A percentile compares a stretch with the other conserved stretches of the same genome.
These are phyloP conservation scores for Penicillium griseofulvum DNA, from an alignment of 2,329 filamentous ascomycete genomes.

Conservation along the genomic window DNA sequence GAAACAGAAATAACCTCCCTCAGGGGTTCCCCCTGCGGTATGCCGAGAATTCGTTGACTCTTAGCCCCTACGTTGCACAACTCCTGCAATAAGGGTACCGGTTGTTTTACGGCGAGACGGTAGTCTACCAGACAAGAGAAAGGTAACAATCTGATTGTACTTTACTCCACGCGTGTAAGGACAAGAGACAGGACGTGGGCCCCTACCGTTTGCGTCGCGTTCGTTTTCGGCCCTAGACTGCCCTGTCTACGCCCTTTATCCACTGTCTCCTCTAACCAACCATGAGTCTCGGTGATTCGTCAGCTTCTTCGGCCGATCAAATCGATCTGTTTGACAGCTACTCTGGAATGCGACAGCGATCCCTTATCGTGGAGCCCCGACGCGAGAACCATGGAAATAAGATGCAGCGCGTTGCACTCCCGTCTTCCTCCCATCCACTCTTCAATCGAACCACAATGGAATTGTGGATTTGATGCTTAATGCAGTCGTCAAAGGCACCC, in stretches of 20 bases:
- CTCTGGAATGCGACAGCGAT: conserved; percentile 17
- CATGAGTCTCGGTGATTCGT: not conserved
- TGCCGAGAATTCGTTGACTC: not conserved
- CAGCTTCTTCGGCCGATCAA: conserved; percentile 2
- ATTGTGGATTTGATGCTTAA: conserved; percentile 1
- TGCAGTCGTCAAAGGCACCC: conserved; percentile 7
- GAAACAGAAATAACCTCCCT: not conserved
- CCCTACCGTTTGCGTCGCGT: conserved; percentile 11
- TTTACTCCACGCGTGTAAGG: not conserved
- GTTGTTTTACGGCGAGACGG: too few relatives aligned
- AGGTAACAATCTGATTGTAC: not conserved
- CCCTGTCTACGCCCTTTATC: not conserved
- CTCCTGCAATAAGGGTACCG: not conserved
- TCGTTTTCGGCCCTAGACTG: conserved; percentile 15
- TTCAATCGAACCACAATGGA: not conserved
- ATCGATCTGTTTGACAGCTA: conserved; percentile 13
- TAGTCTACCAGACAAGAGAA: not conserved
- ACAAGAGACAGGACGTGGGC: not conserved
- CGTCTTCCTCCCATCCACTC: not conserved
- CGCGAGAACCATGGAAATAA: conserved; percentile 20
- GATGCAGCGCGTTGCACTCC: conserved; percentile 15
- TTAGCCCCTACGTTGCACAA: not conserved
- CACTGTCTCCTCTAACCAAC: not conserved
- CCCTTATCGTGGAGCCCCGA: conserved; percentile 10
- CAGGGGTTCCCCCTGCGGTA: not conserved